Evolutionary conservation across 441 rosid species (phyloP).

Genomic region (Raphanus hybrid): DNA sequence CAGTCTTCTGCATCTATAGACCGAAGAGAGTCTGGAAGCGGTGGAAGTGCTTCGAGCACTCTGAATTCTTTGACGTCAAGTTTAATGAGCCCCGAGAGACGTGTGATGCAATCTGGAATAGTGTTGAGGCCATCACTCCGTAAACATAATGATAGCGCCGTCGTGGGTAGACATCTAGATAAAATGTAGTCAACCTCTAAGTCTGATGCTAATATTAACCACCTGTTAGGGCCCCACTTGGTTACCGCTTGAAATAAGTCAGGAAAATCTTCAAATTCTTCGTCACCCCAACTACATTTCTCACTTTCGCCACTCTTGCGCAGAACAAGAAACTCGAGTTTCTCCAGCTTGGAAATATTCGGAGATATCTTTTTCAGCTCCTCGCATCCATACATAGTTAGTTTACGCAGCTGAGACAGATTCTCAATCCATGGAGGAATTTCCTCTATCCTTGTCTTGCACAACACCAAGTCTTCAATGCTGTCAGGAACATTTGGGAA

Average conservation of each 20-base stretch:
- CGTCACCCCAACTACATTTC: not conserved
- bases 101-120: constrained; percentile 23
- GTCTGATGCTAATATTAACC: constrained; percentile 4
- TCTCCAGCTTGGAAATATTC: constrained; percentile 21
- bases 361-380: constrained; percentile 13
- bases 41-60: not conserved
- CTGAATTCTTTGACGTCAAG: not conserved
- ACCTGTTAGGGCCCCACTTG: not conserved
- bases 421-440: constrained; percentile 15
- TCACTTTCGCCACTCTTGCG: not conserved
- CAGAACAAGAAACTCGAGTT: constrained; percentile 17
- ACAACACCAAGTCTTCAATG: not conserved
- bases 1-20: constrained; percentile 3
- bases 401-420: not conserved
- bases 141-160: constrained; percentile 15
- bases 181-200: not conserved
- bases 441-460: constrained; percentile 12
- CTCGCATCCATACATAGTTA: constrained; percentile 2
- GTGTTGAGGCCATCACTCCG: not conserved
- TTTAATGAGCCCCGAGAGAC: not conserved
- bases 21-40: constrained; percentile 9
- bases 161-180: not conserved
- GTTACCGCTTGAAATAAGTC: not conserved
- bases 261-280: not conserved
- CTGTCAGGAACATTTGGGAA: constrained; percentile 20